These are phyloP conservation scores for Pyrenophora seminiperda DNA, from an alignment of 2,329 filamentous ascomycete genomes.

Conservation along the genomic window DNA sequence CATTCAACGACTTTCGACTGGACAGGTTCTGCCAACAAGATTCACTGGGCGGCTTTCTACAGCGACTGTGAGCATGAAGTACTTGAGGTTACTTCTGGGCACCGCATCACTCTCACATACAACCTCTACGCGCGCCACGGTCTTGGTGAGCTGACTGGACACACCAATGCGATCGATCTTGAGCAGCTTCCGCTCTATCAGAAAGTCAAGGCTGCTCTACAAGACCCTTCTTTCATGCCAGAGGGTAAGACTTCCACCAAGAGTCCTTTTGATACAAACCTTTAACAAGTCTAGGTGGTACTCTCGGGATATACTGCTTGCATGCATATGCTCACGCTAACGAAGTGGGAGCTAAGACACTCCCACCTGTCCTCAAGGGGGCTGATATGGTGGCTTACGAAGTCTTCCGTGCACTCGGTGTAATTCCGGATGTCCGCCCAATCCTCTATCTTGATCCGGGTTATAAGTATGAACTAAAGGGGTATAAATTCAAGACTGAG, in stretches of 20 bases:
- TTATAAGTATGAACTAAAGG: too few relatives aligned
- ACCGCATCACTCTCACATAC: conserved; percentile 62
- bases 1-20: conserved; percentile 51
- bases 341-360: conserved; percentile 13
- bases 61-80: conserved; percentile 61
- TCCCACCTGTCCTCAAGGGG: conserved; percentile 54
- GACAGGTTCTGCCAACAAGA: conserved; percentile 24
- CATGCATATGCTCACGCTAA: conserved; percentile 56
- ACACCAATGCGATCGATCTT: conserved; percentile 36
- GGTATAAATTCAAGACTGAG: not conserved
- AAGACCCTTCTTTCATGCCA: conserved; percentile 44
- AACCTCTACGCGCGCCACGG: conserved; percentile 57
- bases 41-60: conserved; percentile 60
- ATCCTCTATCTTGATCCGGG: conserved; percentile 23
- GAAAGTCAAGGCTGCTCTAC: conserved; percentile 40
- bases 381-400: conserved; percentile 53
- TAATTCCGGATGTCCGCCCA: conserved; percentile 40
- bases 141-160: conserved; percentile 37
- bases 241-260: conserved; percentile 34
- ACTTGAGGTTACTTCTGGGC: conserved; percentile 55
- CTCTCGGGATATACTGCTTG: conserved; percentile 53
- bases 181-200: conserved; percentile 46
- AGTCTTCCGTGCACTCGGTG: conserved; percentile 41
- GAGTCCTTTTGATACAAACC: not conserved
- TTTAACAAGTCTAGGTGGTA: conserved; percentile 44